Evolutionary conservation across 768 basidiomycete species (phyloP), one percentile per base, ranked within the genome.

Genomic region (Hortiboletus campestris): DNA sequence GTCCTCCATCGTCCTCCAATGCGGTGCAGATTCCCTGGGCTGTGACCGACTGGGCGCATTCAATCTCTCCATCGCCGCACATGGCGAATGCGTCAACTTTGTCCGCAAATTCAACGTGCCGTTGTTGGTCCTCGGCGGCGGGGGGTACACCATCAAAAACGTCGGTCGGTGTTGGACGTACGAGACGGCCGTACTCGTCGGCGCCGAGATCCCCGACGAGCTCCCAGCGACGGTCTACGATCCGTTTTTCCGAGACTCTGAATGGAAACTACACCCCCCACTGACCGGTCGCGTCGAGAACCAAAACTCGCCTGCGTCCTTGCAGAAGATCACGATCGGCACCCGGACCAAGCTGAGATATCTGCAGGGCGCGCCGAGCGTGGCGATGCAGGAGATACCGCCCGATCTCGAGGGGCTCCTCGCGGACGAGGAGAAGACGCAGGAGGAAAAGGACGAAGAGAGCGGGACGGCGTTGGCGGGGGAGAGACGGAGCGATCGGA

Each of bases 141-240:
- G 96, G 4, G 96, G 96, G 1, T 99, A 99, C 73, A 94, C 94
- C 6, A 91, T 98, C 70, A 91, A 94, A 67, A 96, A 96, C 67
- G 97, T 99, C 61, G 89, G 91, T 44, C 84, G 96, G n/a, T 99
- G 96, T 68, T 99, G 96, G 96, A 88, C 96, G 34, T 96, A 99
- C 76, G 96, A 99, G 72, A 99, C 97, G 0, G 86, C 92, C 13
- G 89, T 98, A 1, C 84, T 96, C 9, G 87, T 97, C 44, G 93
- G 91, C 16, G 83, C 86, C 0, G 73, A 80, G 36, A 82, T 99
- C 29, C 88, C 94, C 0, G 88, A 96, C 73, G 86, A 89, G 56
- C 84, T 99, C 10, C 96, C 96, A 0, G 75, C 77, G 22, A 98
- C 94, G 1, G 84, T 91, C 2, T 99, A 98, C 74, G 91, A 97